Percentiles rank a stretch among this genome's conserved stretches.
These are phyloP conservation scores for Corymbia calophylla DNA, from an alignment of 441 rosid species.

Conservation along the genomic window DNA sequence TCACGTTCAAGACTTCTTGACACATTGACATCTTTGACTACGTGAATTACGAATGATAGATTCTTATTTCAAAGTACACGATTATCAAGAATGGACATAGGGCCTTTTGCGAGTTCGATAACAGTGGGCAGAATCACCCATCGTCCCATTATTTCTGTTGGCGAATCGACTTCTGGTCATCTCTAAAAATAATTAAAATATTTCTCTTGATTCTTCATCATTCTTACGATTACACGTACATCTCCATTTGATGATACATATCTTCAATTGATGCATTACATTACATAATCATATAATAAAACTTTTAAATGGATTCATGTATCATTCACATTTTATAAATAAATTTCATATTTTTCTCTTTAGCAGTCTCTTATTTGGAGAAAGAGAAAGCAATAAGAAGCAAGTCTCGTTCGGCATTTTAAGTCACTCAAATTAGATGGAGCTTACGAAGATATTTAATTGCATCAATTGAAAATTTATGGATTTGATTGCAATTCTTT, in stretches of 20 bases:
- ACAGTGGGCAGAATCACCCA: too few species aligned
- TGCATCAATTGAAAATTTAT: not conserved
- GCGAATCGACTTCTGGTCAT: too few species aligned
- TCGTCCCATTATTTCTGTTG: too few species aligned
- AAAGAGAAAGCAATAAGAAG: not conserved
- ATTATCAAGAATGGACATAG: too few species aligned
- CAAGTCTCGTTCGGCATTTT: not conserved
- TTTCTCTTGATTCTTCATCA: not conserved
- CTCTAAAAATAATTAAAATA: not conserved
- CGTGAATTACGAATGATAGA: too few species aligned
- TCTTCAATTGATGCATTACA: not conserved
- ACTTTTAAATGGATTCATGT: not conserved
- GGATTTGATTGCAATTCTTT: not conserved
- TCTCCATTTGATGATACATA: too few species aligned
- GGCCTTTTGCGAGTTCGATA: too few species aligned
- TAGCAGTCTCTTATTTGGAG: not conserved
- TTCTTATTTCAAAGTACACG: too few species aligned
- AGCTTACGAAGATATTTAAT: not conserved
- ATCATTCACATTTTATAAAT: not conserved
- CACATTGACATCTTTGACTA: too few species aligned
- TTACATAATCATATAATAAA: not conserved
- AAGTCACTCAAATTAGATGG: not conserved
- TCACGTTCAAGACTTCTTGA: too few species aligned
- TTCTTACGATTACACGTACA: not conserved
- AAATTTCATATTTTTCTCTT: not conserved